Conservation (phyloP, 192 early-diverging fungal species). For the Coemansia erecta region DNA sequence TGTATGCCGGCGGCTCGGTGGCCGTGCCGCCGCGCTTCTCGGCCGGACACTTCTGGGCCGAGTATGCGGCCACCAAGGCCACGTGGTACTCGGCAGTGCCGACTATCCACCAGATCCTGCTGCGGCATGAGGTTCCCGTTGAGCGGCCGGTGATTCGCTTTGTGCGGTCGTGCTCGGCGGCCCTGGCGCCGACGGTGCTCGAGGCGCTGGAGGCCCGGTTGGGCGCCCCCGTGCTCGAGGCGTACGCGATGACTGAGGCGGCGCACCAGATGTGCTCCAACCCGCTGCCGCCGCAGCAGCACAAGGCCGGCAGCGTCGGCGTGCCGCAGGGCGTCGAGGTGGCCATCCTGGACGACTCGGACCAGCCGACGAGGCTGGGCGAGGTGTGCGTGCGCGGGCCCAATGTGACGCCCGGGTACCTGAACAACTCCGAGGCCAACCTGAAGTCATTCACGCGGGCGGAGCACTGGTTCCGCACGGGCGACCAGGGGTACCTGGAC, state of each 20-base stretch:
- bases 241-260: slow-evolving; percentile 88
- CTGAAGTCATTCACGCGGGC: slow-evolving; percentile 59
- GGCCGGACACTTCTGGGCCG: slow-evolving; percentile 71
- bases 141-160: slow-evolving; percentile 61
- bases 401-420: slow-evolving; percentile 77
- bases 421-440: slow-evolving; percentile 70
- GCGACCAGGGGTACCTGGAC: slow-evolving; percentile 80
- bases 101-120: slow-evolving; percentile 82
- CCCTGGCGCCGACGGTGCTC: slow-evolving; percentile 67
- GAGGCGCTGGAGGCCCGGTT: slow-evolving; percentile 63
- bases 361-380: slow-evolving; percentile 46
- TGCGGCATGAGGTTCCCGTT: slow-evolving; percentile 44
- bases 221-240: slow-evolving; percentile 74
- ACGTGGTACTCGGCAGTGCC: slow-evolving; percentile 81
- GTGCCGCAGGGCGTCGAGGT: slow-evolving; percentile 73
- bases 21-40: slow-evolving; percentile 73
- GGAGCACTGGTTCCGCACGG: slow-evolving; percentile 75
- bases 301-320: slow-evolving; percentile 81
- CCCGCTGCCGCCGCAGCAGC: slow-evolving; percentile 62
- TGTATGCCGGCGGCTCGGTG: slow-evolving; percentile 65
- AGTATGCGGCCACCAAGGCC: slow-evolving; percentile 58
- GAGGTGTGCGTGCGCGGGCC: slow-evolving; percentile 83
- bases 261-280: slow-evolving; percentile 86
- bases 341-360: slow-evolving; percentile 59
- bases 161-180: slow-evolving; percentile 77